Conservation (phyloP, 2,329 filamentous ascomycete species). For the Cordyceps javanica region DNA sequence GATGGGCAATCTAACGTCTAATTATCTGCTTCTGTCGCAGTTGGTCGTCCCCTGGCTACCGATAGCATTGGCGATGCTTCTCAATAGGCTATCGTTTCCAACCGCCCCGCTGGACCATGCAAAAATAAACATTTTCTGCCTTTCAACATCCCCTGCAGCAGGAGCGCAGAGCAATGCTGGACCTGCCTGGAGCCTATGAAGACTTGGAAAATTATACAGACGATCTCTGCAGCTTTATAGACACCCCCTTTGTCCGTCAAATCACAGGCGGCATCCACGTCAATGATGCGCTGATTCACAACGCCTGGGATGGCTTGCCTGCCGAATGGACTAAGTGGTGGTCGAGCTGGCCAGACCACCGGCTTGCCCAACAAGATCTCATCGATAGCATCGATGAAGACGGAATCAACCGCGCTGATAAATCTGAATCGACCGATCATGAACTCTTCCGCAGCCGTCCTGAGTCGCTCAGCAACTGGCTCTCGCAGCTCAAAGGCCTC, state of each 20-base stretch:
- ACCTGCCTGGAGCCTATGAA: slow-evolving; percentile 15
- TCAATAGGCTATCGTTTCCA: too few species aligned
- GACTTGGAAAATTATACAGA: slow-evolving; percentile 19
- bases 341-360: slow-evolving; percentile 23
- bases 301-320: slow-evolving; percentile 25
- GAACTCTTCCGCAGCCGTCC: slow-evolving; percentile 9
- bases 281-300: slow-evolving; percentile 26
- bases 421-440: background rate
- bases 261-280: slow-evolving; percentile 29
- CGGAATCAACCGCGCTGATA: background rate
- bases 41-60: too few species aligned
- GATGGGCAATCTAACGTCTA: too few species aligned
- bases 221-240: slow-evolving; percentile 20
- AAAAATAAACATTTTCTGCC: too few species aligned
- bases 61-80: too few species aligned
- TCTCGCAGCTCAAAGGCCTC: slow-evolving; percentile 19
- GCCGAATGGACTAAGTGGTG: slow-evolving; percentile 26
- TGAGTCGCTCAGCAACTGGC: slow-evolving; percentile 20
- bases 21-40: too few species aligned
- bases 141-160: background rate
- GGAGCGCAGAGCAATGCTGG: slow-evolving; percentile 12
- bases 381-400: slow-evolving; percentile 23
- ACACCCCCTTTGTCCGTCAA: slow-evolving; percentile 23
- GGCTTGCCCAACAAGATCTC: slow-evolving; percentile 24
- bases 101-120: too few species aligned